Percentiles rank a stretch among this genome's conserved stretches.
Evolutionary conservation across 306 rosid genomes (phyloP).

Genomic region (Rubus idaeus): DNA sequence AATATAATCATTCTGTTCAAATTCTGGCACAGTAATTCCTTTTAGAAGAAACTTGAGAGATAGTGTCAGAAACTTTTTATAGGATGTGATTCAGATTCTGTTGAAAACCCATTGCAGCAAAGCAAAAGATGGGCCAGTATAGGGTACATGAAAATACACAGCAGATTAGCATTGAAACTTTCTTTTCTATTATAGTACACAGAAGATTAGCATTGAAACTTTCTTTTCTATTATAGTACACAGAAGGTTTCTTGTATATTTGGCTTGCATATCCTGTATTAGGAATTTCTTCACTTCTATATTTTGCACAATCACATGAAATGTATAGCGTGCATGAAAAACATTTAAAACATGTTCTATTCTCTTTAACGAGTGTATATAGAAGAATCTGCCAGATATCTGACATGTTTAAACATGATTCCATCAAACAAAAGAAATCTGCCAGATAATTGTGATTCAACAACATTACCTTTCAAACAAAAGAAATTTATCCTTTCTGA

Average conservation of each 20-base stretch:
- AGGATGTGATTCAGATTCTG: neutral
- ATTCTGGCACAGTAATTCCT: neutral
- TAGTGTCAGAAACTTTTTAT: neutral
- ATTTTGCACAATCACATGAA: too few species aligned
- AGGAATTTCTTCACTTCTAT: neutral
- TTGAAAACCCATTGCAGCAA: neutral
- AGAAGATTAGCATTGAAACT: neutral
- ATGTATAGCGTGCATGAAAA: too few species aligned
- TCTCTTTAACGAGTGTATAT: neutral
- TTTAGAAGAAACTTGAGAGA: neutral
- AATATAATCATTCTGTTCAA: neutral
- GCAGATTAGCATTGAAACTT: neutral
- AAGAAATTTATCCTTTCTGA: neutral
- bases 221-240: neutral
- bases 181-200: neutral
- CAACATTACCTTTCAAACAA: neutral
- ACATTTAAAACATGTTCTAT: neutral
- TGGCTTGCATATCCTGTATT: neutral
- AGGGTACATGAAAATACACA: constrained; percentile 1
- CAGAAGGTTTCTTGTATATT: neutral
- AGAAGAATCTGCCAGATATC: neutral
- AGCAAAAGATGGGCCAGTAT: neutral
- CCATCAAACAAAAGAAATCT: neutral
- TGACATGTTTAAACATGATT: neutral
- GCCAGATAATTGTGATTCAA: neutral